Percentiles rank a stretch among this genome's conserved stretches.
phyloP scores from a whole-genome alignment of 371 early-diverging fungal species.

The Mortierella sp. region DNA sequence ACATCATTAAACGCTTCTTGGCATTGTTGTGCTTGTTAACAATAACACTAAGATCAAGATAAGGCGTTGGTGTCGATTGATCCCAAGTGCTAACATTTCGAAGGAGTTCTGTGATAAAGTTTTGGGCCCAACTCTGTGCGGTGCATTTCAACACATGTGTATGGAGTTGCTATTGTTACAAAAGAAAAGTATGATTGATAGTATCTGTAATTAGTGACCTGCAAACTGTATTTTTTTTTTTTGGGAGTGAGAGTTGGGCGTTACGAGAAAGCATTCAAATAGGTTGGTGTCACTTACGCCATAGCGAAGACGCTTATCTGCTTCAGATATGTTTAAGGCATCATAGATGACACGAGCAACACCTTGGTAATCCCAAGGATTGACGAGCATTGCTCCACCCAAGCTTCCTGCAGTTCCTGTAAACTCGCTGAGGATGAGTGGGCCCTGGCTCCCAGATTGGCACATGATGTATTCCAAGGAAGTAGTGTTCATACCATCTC shows the following conservation, averaged over 20 bases:
- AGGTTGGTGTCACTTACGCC: slow-evolving; percentile 57
- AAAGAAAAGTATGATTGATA: neutral
- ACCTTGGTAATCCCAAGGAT: slow-evolving; percentile 97
- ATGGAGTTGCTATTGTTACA: slow-evolving; percentile 74
- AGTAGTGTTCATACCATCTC: slow-evolving; percentile 99
- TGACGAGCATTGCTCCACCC: slow-evolving; percentile 91
- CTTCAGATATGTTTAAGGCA: slow-evolving; percentile 84
- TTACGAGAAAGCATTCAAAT: neutral
- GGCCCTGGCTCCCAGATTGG: slow-evolving; percentile 91
- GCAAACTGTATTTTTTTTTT: too few species aligned
- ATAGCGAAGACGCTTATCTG: slow-evolving; percentile 86
- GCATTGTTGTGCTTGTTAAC: slow-evolving; percentile 62
- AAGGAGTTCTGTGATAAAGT: slow-evolving; percentile 77
- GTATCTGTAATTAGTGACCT: neutral
- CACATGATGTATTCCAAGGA: slow-evolving; percentile 98
- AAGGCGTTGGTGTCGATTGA: slow-evolving; percentile 76
- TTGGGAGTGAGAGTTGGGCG: neutral
- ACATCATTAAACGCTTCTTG: slow-evolving; percentile 79
- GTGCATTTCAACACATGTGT: slow-evolving; percentile 93
- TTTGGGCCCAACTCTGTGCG: slow-evolving; percentile 92
- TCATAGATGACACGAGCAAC: slow-evolving; percentile 93
- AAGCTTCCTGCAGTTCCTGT: slow-evolving; percentile 97
- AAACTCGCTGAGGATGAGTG: slow-evolving; percentile 97
- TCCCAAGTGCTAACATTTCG: slow-evolving; percentile 61
- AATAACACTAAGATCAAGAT: slow-evolving; percentile 64